These are phyloP conservation scores for Camelina sativa DNA, from an alignment of 345 rosid species.

Conservation along the genomic window DNA sequence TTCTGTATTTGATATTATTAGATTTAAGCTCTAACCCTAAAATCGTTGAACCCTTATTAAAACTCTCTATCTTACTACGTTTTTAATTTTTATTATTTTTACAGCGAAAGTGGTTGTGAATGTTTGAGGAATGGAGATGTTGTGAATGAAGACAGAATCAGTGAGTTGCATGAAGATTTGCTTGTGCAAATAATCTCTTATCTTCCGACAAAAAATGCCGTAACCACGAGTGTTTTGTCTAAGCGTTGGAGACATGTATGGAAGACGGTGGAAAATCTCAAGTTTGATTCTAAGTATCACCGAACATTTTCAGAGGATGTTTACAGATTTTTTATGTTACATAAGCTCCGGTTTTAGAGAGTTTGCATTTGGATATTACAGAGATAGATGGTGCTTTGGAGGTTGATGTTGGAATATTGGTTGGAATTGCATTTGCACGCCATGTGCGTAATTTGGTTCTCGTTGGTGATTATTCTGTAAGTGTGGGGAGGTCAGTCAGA, in stretches of 20 bases:
- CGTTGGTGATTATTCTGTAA: no score
- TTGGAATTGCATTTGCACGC: background rate
- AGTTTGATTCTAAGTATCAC: background rate
- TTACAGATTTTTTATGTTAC: background rate
- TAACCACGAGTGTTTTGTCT: background rate
- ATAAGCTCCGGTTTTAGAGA: background rate
- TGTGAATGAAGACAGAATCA: background rate
- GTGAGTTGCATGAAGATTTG: background rate
- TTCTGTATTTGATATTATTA: background rate
- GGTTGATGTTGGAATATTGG: background rate
- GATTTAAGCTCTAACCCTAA: background rate
- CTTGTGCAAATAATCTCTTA: background rate
- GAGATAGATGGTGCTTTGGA: background rate
- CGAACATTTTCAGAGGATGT: background rate
- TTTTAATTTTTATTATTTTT: background rate
- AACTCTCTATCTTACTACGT: no score
- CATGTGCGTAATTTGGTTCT: background rate
- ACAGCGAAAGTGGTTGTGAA: background rate
- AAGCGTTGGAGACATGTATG: background rate
- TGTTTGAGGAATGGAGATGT: background rate
- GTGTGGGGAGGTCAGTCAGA: no score
- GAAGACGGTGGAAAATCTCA: conserved; percentile 16
- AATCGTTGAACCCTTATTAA: background rate
- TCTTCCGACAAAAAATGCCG: background rate
- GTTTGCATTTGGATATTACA: background rate